A percentile compares a stretch with the other conserved stretches of the same genome.
These are phyloP conservation scores for Metarhizium humberi DNA, from an alignment of 2,329 filamentous ascomycete species.

Conservation along the genomic window DNA sequence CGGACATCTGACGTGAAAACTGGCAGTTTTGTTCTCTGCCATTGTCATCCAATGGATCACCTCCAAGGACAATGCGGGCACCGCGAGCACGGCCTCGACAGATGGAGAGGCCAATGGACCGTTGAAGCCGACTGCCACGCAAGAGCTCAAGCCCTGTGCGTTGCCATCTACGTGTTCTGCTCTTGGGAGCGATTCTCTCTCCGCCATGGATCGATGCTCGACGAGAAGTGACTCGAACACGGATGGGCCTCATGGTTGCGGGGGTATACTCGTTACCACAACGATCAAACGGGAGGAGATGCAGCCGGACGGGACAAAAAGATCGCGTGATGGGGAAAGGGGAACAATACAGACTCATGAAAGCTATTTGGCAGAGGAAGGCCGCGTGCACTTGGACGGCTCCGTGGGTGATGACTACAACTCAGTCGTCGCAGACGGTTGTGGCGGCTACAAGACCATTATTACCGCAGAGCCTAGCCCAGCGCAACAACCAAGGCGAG, in stretches of 20 bases:
- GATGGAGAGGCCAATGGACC: constrained; percentile 1
- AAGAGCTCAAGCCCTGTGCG: constrained; percentile 2
- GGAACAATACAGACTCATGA: no score
- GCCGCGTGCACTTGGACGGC: no score
- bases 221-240: neutral
- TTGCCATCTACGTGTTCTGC: neutral
- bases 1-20: neutral
- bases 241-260: neutral
- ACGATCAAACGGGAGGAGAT: constrained; percentile 25
- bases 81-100: constrained; percentile 13
- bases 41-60: constrained; percentile 55
- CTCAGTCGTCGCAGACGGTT: no score
- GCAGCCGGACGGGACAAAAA: constrained; percentile 9
- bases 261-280: constrained; percentile 26
- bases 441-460: no score
- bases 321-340: neutral
- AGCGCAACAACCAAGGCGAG: no score
- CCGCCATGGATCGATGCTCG: neutral
- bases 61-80: constrained; percentile 32
- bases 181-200: neutral
- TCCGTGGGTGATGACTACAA: no score
- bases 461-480: no score
- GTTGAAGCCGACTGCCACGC: neutral
- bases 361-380: no score
- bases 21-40: constrained; percentile 47